Evolutionary conservation across 441 rosid genomes (phyloP).

Genomic region (Melastoma candidum): DNA sequence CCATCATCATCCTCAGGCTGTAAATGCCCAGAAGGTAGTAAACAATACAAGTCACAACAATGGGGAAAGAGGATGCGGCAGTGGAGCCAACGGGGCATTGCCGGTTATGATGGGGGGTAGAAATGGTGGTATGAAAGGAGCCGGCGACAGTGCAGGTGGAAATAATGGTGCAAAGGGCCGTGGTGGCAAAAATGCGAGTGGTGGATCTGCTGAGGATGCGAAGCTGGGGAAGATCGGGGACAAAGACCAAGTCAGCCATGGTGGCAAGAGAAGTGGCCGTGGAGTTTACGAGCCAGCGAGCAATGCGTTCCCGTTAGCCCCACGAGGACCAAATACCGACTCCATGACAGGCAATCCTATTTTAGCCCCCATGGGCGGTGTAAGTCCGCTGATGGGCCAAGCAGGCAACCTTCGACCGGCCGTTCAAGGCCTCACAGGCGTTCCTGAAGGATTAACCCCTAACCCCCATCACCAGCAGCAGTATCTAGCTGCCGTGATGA

Average conservation of each 20-base stretch:
- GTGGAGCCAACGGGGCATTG: too few species aligned
- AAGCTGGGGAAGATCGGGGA: too few species aligned
- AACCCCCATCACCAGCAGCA: conserved; percentile 51
- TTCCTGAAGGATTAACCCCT: conserved; percentile 46
- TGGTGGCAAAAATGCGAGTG: background rate
- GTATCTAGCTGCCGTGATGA: conserved; percentile 60
- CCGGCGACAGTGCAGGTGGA: too few species aligned
- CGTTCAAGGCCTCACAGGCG: conserved; percentile 58
- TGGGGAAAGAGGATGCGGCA: too few species aligned
- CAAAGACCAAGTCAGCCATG: conserved; percentile 3
- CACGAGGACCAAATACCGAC: too few species aligned
- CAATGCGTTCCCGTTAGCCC: too few species aligned
- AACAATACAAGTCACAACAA: background rate
- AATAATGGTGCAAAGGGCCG: too few species aligned
- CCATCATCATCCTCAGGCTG: conserved; percentile 11
- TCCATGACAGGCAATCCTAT: conserved; percentile 17
- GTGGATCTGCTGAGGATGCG: background rate
- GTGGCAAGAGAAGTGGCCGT: conserved; percentile 6
- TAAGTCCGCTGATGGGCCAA: conserved; percentile 24
- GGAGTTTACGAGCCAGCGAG: background rate
- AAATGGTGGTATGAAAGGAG: too few species aligned
- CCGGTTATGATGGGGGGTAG: too few species aligned
- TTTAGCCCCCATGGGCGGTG: conserved; percentile 38
- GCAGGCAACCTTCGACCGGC: conserved; percentile 20
- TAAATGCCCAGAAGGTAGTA: conserved; percentile 6